Base-by-base conservation (phyloP, 2,329 filamentous ascomycete genomes). In the Beauveria sp. region DNA sequence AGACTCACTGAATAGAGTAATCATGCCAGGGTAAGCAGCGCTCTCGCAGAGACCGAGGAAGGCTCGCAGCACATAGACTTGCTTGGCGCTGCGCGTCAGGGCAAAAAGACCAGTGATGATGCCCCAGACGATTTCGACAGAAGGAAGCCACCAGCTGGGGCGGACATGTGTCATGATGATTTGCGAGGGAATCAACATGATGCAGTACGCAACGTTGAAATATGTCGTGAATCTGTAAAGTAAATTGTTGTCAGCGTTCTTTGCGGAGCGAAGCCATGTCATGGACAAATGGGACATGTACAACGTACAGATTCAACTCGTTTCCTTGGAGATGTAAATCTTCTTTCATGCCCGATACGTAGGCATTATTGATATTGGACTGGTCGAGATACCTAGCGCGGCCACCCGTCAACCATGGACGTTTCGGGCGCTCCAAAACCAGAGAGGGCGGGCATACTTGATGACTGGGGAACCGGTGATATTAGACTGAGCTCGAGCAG, bases 141-240 rank as follows among this genome's bases (percentile, higher is more conserved):
- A 66, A 0, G 74, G 74, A 4, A 77, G 71, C 71, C 71, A 75
- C 54, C 73, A 68, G 24, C 71, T 73, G 1, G 74, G 73, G 6
- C 72, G 70, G 24, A 76, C 69, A 53, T 71, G 69, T 6, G 70
- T 75, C 67, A 73, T 67, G 66, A 76, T 71, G 43, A 76, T 64
- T 62, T 73, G 75, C 22, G 71, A 73, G 0, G 73, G 71, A 51
- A 71, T 69, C 52, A 75, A 69, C 51, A 74, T 72, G 72, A 85
- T 71, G 2, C 84, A 79, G 65, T 86, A 87, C 16, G 84, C 84
- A 2, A 82, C 75, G 0, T 80, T 85, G 76, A 83, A 87, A 48
- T 77, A 78, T 2, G 80, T 78, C 57, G 68, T 70, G 61, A 75
- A 68, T 53, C 66, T 67, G 5, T 14, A 18, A 22, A 2, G 8